phyloP scores from a whole-genome alignment of 2,329 filamentous ascomycete species.

The Fusarium nematophilum region DNA sequence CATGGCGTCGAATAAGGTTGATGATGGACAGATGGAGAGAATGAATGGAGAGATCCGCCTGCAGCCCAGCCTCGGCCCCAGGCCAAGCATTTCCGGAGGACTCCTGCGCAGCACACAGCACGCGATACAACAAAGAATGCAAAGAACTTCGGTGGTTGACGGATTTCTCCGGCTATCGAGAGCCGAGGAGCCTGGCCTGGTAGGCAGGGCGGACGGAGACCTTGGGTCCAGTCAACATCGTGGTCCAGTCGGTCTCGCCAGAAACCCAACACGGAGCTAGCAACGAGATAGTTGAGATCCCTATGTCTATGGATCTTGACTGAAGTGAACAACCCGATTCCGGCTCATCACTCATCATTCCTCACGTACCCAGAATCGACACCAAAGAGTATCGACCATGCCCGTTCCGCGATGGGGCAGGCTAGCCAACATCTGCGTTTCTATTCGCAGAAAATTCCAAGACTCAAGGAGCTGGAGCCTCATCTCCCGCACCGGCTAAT shows the following conservation, averaged over 20 bases:
- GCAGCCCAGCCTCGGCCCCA: neutral
- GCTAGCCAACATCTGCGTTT: slow-evolving; percentile 3
- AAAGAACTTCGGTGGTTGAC: too few relatives aligned
- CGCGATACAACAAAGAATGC: too few relatives aligned
- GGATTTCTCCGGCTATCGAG: too few relatives aligned
- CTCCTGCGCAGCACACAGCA: too few relatives aligned
- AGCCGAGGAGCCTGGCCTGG: too few relatives aligned
- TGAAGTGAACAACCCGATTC: neutral
- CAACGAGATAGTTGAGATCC: neutral
- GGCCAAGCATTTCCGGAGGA: neutral
- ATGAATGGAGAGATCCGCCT: slow-evolving; percentile 23
- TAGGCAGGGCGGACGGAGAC: too few relatives aligned
- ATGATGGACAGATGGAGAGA: slow-evolving; percentile 1
- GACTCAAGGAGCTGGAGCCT: slow-evolving; percentile 30
- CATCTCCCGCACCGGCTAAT: slow-evolving; percentile 36
- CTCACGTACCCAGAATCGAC: neutral
- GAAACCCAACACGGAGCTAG: neutral
- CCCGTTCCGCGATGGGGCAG: slow-evolving; percentile 30
- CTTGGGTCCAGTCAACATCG: too few relatives aligned
- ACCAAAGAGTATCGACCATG: neutral
- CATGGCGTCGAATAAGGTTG: slow-evolving; percentile 26
- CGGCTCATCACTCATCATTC: neutral
- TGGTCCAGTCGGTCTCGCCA: neutral
- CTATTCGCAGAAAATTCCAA: slow-evolving; percentile 23
- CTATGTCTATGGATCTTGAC: neutral